These are phyloP conservation scores for Boletus patriciae DNA, from an alignment of 768 basidiomycete genomes.

Conservation along the genomic window DNA sequence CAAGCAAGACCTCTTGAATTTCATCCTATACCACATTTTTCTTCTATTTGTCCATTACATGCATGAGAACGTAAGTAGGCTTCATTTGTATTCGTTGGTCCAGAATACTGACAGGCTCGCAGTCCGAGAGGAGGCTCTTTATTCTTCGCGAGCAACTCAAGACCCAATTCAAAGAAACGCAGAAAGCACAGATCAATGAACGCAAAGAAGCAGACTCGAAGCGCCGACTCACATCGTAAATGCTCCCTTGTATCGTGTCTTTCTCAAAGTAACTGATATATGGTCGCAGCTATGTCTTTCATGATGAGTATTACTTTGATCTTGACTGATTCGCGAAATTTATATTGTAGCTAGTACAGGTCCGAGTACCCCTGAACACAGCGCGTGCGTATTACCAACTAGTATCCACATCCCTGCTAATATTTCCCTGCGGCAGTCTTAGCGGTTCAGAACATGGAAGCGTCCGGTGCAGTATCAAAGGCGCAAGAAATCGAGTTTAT, in stretches of 20 bases:
- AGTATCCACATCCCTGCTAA: background rate
- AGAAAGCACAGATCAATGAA: conserved; percentile 76
- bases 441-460: conserved; percentile 92
- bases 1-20: conserved; percentile 59
- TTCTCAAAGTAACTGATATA: background rate
- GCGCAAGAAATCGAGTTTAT: conserved; percentile 87
- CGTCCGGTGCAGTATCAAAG: conserved; percentile 66
- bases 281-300: conserved; percentile 62
- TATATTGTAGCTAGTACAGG: conserved; percentile 44
- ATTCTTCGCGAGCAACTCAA: conserved; percentile 74
- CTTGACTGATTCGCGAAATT: conserved; percentile 10
- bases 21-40: conserved; percentile 77
- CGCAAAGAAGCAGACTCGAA: conserved; percentile 78
- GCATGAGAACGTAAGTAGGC: conserved; percentile 52
- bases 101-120: background rate
- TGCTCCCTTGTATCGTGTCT: conserved; percentile 29
- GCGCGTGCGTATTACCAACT: conserved; percentile 44
- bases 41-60: conserved; percentile 75
- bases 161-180: conserved; percentile 65
- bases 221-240: conserved; percentile 74
- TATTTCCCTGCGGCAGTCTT: conserved; percentile 43
- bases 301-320: conserved; percentile 53
- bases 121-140: conserved; percentile 62
- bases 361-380: conserved; percentile 79
- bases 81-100: background rate